phyloP scores from a whole-genome alignment of 495 filamentous ascomycete genomes.

The Chaetomium cochliodes region DNA sequence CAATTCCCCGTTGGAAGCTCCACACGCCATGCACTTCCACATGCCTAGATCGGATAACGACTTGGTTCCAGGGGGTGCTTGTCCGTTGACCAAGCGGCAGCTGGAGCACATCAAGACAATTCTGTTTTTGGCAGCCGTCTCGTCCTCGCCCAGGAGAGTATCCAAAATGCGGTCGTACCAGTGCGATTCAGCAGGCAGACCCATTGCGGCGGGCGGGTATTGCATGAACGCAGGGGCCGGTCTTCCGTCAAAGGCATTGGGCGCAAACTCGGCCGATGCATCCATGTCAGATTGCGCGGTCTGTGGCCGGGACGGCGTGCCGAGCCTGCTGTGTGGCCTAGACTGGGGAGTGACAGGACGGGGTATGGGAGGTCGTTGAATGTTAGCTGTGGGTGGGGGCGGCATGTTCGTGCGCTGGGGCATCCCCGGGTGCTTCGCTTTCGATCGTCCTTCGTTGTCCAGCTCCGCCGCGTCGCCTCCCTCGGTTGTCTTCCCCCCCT shows the following conservation, averaged over 20 bases:
- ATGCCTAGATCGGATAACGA: slow-evolving; percentile 74
- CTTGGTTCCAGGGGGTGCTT: slow-evolving; percentile 85
- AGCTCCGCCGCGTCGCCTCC: slow-evolving; percentile 26
- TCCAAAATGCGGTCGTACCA: slow-evolving; percentile 97
- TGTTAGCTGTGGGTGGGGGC: slow-evolving; percentile 88
- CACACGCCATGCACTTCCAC: slow-evolving; percentile 88
- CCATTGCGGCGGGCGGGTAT: slow-evolving; percentile 41
- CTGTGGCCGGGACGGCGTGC: slow-evolving; percentile 25
- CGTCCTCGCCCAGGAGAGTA: slow-evolving; percentile 90
- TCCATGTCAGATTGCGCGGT: slow-evolving; percentile 29
- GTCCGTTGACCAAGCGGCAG: slow-evolving; percentile 91
- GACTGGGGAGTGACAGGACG: slow-evolving; percentile 21
- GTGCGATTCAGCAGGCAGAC: slow-evolving; percentile 52
- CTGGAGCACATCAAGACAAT: slow-evolving; percentile 80
- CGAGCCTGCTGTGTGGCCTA: slow-evolving; percentile 25
- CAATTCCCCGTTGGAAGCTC: slow-evolving; percentile 75
- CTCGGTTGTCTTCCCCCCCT: slow-evolving; percentile 35
- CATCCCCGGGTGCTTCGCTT: slow-evolving; percentile 25
- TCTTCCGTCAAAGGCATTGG: slow-evolving; percentile 54
- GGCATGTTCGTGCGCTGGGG: slow-evolving; percentile 56
- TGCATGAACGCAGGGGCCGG: slow-evolving; percentile 40
- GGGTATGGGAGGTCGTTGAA: slow-evolving; percentile 44
- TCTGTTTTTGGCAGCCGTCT: slow-evolving; percentile 86
- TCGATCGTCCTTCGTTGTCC: slow-evolving; percentile 25
- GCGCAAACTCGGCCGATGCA: slow-evolving; percentile 54